Evolutionary conservation across 2,329 filamentous ascomycete genomes (phyloP), one percentile per base, ranked within the genome.

Genomic region (Rutstroemia sp.): DNA sequence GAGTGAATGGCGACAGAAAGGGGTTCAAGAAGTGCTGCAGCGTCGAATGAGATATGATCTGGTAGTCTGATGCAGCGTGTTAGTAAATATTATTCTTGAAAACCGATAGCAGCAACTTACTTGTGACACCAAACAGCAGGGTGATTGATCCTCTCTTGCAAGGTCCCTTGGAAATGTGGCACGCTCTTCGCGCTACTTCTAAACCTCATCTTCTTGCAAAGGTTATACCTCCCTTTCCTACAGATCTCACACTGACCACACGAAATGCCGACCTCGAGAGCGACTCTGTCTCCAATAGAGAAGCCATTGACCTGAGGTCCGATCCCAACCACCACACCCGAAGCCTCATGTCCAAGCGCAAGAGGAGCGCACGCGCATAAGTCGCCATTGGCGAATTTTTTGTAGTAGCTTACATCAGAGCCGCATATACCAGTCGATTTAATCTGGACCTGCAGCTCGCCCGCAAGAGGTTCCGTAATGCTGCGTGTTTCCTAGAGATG

Each of bases 241-340:
- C 92, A 96, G 45, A 90, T 89, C 72, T 92, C 88, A 79, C 92
- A 96, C 68, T 83, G 80, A 70, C 87, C 84, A 81, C 92, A 97
- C 71, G 92, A 90, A 65, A 96, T 83, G 73, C 95, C 95, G 60
- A 92, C 92, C 76, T 97, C 92, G 67, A 97, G 82, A 4, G 81
- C 81, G 21, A 83, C 81, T 44, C 80, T 72, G 65, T 84, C 81
- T 19, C 81, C 81, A 51, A 81, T 63, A 49, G 67, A 72, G 68
- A 82, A 80, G 58, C 78, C 77, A 38, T 66, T 70, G 51, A 81
- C 77, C 57, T 77, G 73, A 7, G 78, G 72, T 0, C 81, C 81
- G 54, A 84, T 72, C 51, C 75, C 76, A 37, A 80, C 77, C 47
- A 83, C 77, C n/a, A 77, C 75, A 4, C 80, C 81, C 0, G 79